Conservation (phyloP, 495 filamentous ascomycete species). For the Penicillium tannophilum region DNA sequence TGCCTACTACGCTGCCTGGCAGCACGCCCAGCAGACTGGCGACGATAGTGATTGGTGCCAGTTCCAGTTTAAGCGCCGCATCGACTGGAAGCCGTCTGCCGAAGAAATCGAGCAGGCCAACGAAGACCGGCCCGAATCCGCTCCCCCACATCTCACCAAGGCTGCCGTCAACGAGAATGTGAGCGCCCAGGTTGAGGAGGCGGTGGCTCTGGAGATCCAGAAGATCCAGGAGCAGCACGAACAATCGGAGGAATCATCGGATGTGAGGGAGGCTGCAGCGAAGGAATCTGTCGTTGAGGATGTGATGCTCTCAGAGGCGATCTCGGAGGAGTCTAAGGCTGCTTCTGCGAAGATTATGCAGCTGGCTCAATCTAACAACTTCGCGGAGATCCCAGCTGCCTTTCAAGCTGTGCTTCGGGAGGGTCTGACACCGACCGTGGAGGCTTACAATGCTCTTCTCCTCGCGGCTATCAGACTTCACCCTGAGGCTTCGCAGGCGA, state of each 20-base stretch:
- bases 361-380: slow-evolving; percentile 66
- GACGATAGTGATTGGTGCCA: slow-evolving; percentile 86
- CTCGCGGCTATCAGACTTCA: slow-evolving; percentile 75
- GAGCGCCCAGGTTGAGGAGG: slow-evolving; percentile 63
- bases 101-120: slow-evolving; percentile 52
- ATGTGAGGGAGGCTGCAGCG: slow-evolving; percentile 37
- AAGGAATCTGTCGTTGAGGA: slow-evolving; percentile 35
- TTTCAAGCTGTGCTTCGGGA: slow-evolving; percentile 84
- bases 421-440: slow-evolving; percentile 74
- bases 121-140: slow-evolving; percentile 32
- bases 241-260: slow-evolving; percentile 42
- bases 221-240: slow-evolving; percentile 51
- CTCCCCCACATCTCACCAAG: slow-evolving; percentile 58
- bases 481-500: slow-evolving; percentile 70
- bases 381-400: slow-evolving; percentile 82
- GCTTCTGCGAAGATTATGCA: slow-evolving; percentile 76
- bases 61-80: slow-evolving; percentile 80
- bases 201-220: slow-evolving; percentile 63
- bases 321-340: slow-evolving; percentile 57
- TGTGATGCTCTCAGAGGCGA: slow-evolving; percentile 30
- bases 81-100: slow-evolving; percentile 77
- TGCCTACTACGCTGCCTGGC: slow-evolving; percentile 88
- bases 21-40: slow-evolving; percentile 68
- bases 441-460: slow-evolving; percentile 88
- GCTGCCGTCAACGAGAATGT: slow-evolving; percentile 55